phyloP scores from a whole-genome alignment of 306 rosid genomes.

The Cicer judaicum region DNA sequence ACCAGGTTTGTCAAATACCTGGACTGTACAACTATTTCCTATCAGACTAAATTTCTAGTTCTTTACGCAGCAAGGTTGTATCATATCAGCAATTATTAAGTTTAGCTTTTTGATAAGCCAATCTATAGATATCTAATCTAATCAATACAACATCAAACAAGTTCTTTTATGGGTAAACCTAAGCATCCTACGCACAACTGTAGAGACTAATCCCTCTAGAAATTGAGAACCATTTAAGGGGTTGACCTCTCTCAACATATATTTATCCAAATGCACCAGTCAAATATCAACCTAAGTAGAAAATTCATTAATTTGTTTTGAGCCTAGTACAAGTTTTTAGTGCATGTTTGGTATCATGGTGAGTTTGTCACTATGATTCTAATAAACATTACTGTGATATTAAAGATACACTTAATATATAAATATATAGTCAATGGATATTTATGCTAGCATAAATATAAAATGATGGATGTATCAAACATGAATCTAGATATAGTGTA shows the following conservation, averaged over 20 bases:
- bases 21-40: too few relatives aligned
- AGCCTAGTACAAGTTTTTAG: neutral
- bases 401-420: too few relatives aligned
- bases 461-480: slow-evolving; percentile 2
- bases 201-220: too few relatives aligned
- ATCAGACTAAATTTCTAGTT: slow-evolving; percentile 16
- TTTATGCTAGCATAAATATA: slow-evolving; percentile 3
- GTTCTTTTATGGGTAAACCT: too few relatives aligned
- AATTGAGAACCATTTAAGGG: too few relatives aligned
- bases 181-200: too few relatives aligned
- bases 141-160: slow-evolving; percentile 1
- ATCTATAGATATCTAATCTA: slow-evolving; percentile 8
- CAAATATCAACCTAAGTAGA: too few relatives aligned
- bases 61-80: slow-evolving; percentile 21
- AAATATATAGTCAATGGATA: slow-evolving; percentile 9
- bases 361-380: too few relatives aligned
- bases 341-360: neutral
- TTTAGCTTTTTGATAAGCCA: slow-evolving; percentile 9
- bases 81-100: neutral
- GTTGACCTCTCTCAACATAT: too few relatives aligned
- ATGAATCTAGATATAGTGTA: slow-evolving; percentile 17
- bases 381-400: too few relatives aligned
- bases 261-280: too few relatives aligned
- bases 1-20: too few relatives aligned
- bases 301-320: slow-evolving; percentile 3